Base-by-base conservation (phyloP, 2,329 filamentous ascomycete species). In the Phoma sp. region DNA sequence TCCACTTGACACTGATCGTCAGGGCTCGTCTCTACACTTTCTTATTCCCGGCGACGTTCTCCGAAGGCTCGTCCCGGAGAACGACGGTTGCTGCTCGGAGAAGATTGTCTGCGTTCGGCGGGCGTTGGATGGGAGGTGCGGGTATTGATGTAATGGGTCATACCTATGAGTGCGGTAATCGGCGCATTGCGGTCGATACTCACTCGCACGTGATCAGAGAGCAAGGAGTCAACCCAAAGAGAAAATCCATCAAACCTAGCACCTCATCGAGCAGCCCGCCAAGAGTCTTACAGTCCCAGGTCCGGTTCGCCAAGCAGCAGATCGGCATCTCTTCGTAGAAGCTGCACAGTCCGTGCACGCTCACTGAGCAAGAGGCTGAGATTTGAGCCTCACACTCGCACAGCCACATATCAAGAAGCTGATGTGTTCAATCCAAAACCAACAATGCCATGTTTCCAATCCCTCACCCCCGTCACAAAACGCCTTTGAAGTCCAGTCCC, bases 401-500 rank as follows among this genome's bases (percentile, higher is more conserved):
- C 48, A 51, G 48, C 48, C 48, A 51, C 48, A 51, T 44, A 44
- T 45, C 48, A 51, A 44, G 15, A 22, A n/a, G 8, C 15, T n/a
- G 0, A n/a, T 2, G 19, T 27, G 32, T 27, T 10, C 12, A 3
- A 9, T 15, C 7, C 25, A n/a, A 22, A 44, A n/a, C 40, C 13
- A 21, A 17, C n/a, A n/a, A 19, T 21, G 4, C 12, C 21, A 32
- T 4, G n/a, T 24, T 2, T 3, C 7, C 27, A n/a, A 6, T 4
- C 2, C 25, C 10, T 0, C 21, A 9, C 15, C 15, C 15, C 27
- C 25, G n/a, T 1, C 3, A 9, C 35, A n/a, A 21, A 47, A 27
- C 33, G 39, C 32, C 22, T 1, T 24, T 24, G 22, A 4, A 24
- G 6, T 24, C 22, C 6, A 24, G 22, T 6, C 6, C 22, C 22